Evolutionary conservation across 352 stramenopile genomes (phyloP).

Genomic region (Phytophthora aleatoria): DNA sequence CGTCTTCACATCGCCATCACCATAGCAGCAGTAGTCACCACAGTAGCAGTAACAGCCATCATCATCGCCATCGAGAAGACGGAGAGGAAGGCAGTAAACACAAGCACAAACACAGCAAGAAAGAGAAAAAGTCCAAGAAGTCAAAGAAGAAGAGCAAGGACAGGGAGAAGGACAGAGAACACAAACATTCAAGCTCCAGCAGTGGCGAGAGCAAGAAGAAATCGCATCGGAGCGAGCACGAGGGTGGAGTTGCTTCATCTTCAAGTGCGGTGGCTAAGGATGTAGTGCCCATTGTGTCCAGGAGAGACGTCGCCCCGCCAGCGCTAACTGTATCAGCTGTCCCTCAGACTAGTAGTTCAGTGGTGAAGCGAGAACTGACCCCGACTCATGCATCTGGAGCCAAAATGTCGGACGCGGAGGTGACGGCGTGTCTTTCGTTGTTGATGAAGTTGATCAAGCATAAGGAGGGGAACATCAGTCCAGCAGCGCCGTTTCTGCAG

Average conservation of each 20-base stretch:
- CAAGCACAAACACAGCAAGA: constrained; percentile 65
- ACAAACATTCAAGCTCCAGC: constrained; percentile 39
- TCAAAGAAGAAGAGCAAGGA: constrained; percentile 80
- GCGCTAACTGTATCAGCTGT: constrained; percentile 8
- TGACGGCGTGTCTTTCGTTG: constrained; percentile 59
- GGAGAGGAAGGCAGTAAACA: constrained; percentile 44
- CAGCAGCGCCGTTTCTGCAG: constrained; percentile 79
- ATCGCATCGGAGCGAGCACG: constrained; percentile 35
- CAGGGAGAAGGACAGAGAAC: constrained; percentile 54
- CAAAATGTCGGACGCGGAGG: constrained; percentile 65
- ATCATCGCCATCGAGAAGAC: constrained; percentile 34
- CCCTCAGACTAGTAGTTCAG: constrained; percentile 26
- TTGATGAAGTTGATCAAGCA: constrained; percentile 89
- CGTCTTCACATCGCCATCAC: constrained; percentile 20
- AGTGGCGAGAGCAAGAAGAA: constrained; percentile 52
- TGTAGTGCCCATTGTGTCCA: background rate
- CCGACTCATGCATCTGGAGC: constrained; percentile 6
- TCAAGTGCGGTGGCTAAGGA: constrained; percentile 11
- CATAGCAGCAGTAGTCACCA: constrained; percentile 23
- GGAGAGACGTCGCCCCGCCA: background rate
- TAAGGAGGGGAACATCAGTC: constrained; percentile 75
- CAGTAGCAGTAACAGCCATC: constrained; percentile 16
- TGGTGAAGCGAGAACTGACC: constrained; percentile 29
- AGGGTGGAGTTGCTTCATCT: constrained; percentile 4
- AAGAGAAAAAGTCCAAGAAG: constrained; percentile 78